Base-by-base conservation (phyloP, 225 moss, liverwort and hornwort genomes). In the Pleurozium schreberi region DNA sequence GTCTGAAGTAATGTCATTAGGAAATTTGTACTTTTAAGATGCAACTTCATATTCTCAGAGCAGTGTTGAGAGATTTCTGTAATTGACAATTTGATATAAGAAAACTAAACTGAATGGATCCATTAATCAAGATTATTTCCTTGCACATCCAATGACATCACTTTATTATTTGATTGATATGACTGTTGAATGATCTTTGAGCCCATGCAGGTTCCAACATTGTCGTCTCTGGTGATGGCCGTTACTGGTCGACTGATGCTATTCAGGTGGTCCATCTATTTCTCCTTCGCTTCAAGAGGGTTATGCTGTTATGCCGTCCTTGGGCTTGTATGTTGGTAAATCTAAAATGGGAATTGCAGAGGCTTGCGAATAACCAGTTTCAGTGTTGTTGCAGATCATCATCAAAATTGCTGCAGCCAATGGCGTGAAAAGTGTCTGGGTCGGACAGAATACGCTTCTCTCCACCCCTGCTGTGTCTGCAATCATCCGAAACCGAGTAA, bases 381-480 rank as follows among this genome's bases (percentile, higher is more conserved):
- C 43, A 22, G 20, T 27, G 8, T 40, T 76, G 69, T 30, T 86
- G 80, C 96, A 96, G 95, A 95, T 96, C 36, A 96, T 97, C 81
- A 93, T 95, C 80, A 91, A 76, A 87, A 97, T 97, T 91, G 95
- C 97, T 57, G 97, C 97, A 73, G 97, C 91, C 58, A 97, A 96
- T 90, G 97, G 96, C 49, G 95, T 96, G 43, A 85, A 86, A 79
- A 86, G 90, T 42, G 92, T 97, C 36, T 97, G 97, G 97, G 92
- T 97, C 34, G 97, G 97, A 58, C 91, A 95, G 86, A 91, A 94
- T 84, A 91, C 93, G 64, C 96, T 97, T 62, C 90, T 97, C 62
- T 97, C 97, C 23, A 97, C 97, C 79, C 97, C 97, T 86, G 97
- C 97, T 86, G 97, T 97, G n/a, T 97, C 97, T 27, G 83, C 88